Evolutionary conservation across 352 stramenopile genomes (phyloP), one percentile per base, ranked within the genome.

Genomic region (Globisporangium sylvaticum): DNA sequence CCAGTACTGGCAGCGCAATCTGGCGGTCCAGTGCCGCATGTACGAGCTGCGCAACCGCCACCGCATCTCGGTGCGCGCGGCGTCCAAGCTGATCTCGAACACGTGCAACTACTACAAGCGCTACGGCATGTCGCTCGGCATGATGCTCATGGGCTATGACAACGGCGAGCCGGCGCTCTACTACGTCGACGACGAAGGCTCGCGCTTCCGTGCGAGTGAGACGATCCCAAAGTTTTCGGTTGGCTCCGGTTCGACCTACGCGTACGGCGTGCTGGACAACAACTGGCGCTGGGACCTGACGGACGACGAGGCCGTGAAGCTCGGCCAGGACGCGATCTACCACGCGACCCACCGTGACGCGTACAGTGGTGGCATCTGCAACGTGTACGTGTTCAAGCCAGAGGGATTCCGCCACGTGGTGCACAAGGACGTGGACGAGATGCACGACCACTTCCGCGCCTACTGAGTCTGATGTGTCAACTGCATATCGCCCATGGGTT

Each of bases 91-190:
- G 66, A 91, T 99, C 56, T 91, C 96, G 25, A 99, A 99, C 90
- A 99, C 97, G 68, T 99, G 99, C 91, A 97, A 97, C 73, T 97
- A 95, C 77, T 97, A 97, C 83, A 96, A 89, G 81, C 76, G 72
- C 71, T 97, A 87, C 80, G 90, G 94, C 53, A 91, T 99, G 72
- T 98, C 92, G 76, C 84, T 99, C 77, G 98, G 98, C 52, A 99
- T 98, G 73, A 99, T 99, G 98, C 97, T 99, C 78, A 98, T 98
- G 71, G 98, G 98, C 62, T 99, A 98, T 91, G 98, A 99, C 88
- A 98, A 95, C 58, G 91, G 88, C 39, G 91, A 98, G 64, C 97
- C 98, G 6, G 93, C 98, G 78, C 89, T 99, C 22, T 99, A 99
- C 82, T 99, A 99, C 75, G 97, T 99, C n/a, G 98, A 99, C 80